Evolutionary conservation across 2,329 filamentous ascomycete species (phyloP).

Genomic region (Lasiodiplodia sp.): DNA sequence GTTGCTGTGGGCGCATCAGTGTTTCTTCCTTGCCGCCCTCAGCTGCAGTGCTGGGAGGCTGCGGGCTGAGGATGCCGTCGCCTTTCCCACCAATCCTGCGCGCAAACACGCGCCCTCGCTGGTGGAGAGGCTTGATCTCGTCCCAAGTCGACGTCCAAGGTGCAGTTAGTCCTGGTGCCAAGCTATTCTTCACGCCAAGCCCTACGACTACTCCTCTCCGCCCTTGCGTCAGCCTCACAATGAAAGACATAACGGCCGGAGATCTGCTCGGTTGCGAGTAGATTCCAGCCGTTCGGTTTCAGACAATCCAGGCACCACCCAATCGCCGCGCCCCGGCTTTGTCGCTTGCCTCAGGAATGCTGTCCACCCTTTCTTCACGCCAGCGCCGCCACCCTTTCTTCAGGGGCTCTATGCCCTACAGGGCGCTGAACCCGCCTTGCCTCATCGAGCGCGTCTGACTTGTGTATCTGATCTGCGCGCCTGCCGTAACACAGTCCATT

Average conservation of each 20-base stretch:
- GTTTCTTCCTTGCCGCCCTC: conserved; percentile 24
- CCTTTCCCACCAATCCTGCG: background rate
- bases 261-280: conserved; percentile 16
- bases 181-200: conserved; percentile 31
- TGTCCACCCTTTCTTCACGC: conserved; percentile 14
- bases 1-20: conserved; percentile 11
- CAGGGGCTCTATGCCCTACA: conserved; percentile 12
- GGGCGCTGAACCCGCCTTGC: conserved; percentile 14
- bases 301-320: conserved; percentile 15
- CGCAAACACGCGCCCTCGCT: conserved; percentile 18
- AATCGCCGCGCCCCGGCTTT: conserved; percentile 22
- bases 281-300: conserved; percentile 22
- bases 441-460: background rate
- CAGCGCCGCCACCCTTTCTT: conserved; percentile 20
- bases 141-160: background rate
- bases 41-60: background rate
- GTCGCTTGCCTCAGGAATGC: conserved; percentile 19
- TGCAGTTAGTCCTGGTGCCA: conserved; percentile 24
- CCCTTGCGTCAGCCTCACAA: conserved; percentile 30
- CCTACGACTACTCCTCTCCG: conserved; percentile 24
- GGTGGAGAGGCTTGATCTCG: background rate
- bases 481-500: conserved; percentile 11
- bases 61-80: background rate
- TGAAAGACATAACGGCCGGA: conserved; percentile 27
- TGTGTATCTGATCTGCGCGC: background rate